Percentiles rank a stretch among this genome's conserved stretches.
Conservation (phyloP, 345 rosid genomes). For the Limnanthes douglasii region DNA sequence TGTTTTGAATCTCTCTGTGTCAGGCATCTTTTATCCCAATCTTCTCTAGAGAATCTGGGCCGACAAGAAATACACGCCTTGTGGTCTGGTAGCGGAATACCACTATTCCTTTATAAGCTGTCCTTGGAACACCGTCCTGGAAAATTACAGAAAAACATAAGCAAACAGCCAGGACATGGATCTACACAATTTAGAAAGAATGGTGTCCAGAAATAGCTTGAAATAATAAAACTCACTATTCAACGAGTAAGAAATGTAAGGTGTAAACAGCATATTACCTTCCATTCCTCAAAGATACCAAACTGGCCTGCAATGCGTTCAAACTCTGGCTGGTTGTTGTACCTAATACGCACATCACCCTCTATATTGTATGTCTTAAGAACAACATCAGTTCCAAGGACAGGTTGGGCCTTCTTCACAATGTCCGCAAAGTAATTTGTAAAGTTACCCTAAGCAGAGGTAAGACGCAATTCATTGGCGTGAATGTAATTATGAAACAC, state of each 20-base stretch:
- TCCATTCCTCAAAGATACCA: slow-evolving; percentile 96
- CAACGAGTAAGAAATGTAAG: slow-evolving; percentile 4
- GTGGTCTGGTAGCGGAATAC: slow-evolving; percentile 53
- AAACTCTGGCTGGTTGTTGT: slow-evolving; percentile 62
- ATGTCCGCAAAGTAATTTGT: slow-evolving; percentile 40
- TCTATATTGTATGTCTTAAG: slow-evolving; percentile 42
- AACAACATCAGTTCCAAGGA: slow-evolving; percentile 52
- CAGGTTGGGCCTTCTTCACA: slow-evolving; percentile 51
- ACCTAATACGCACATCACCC: slow-evolving; percentile 62
- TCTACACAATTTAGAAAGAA: background rate
- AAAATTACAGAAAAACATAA: background rate
- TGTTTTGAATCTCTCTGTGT: slow-evolving; percentile 8
- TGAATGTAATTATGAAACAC: background rate
- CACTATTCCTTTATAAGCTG: slow-evolving; percentile 88
- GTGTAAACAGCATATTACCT: slow-evolving; percentile 27
- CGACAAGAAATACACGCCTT: slow-evolving; percentile 60
- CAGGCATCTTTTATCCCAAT: slow-evolving; percentile 44
- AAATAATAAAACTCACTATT: background rate
- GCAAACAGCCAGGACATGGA: background rate
- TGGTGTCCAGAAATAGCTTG: background rate
- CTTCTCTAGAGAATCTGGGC: slow-evolving; percentile 43
- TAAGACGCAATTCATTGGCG: slow-evolving; percentile 7
- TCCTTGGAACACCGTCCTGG: slow-evolving; percentile 94
- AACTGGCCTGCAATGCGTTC: slow-evolving; percentile 65
- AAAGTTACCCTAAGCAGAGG: slow-evolving; percentile 50